Base-by-base conservation (phyloP, 139 green algal species). In the Chlamydomonas sphaeroides region DNA sequence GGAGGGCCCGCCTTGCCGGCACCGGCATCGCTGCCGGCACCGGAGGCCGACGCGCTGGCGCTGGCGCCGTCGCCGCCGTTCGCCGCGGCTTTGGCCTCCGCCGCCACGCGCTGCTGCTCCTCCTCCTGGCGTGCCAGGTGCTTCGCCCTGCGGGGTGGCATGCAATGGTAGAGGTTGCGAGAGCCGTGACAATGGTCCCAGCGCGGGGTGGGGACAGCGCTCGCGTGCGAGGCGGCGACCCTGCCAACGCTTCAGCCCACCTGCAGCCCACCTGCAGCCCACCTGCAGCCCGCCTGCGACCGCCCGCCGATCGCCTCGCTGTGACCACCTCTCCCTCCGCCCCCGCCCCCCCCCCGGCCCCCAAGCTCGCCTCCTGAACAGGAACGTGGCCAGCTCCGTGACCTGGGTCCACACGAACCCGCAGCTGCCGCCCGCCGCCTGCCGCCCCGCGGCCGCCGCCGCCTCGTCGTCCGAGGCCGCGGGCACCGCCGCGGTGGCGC, bases 371-470 rank as follows among this genome's bases (percentile, higher is more conserved):
- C 82, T 85, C 14, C 69, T 65, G 39, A 78, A 62, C 67, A 74
- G 66, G 45, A 89, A 92, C 8, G 32, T 33, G 7, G 36, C 20
- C 45, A 94, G 75, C 26, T 88, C 89, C 15, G 57, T 69, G 30
- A 94, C 51, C 79, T 94, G 92, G 14, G 84, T 90, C 91, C 89
- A 94, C 76, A 95, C 48, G 45, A 95, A 92, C 35, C 88, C 56
- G 33, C 81, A 88, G 4, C 49, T 80, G 3, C 75, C 28, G 25
- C 65, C 51, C 6, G 15, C 78, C 23, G 65, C 77, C 57, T 89
- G 80, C 23, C 82, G 85, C 26, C 56, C 80, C 53, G 89, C 79
- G 36, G 65, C n/a, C 8, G 65, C 67, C 4, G 79, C 80, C 0
- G 84, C 90, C 18, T 93, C 89, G 8, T 78, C 85, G 72, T 96